A percentile compares a stretch with the other conserved stretches of the same genome.
Conservation (phyloP, 2,329 filamentous ascomycete genomes). For the Scedosporium aurantiacum region DNA sequence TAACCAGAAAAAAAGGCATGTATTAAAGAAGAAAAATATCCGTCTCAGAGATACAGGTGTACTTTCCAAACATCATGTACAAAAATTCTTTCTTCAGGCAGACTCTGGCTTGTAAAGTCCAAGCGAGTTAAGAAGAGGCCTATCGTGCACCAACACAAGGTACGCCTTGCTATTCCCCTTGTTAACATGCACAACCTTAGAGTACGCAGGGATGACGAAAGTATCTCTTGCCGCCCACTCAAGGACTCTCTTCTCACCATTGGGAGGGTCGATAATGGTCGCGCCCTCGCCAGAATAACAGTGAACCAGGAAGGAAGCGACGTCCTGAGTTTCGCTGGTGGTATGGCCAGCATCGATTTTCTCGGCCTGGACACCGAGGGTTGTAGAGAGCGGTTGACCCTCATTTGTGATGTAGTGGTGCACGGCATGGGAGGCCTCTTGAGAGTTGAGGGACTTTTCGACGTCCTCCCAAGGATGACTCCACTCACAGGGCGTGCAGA, state of each 20-base stretch:
- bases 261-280: constrained; percentile 24
- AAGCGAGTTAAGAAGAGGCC: constrained; percentile 21
- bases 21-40: too few relatives aligned
- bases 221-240: constrained; percentile 38
- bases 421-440: constrained; percentile 17
- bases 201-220: constrained; percentile 42
- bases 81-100: background rate
- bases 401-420: constrained; percentile 24
- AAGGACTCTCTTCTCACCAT: constrained; percentile 21
- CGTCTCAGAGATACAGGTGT: too few relatives aligned
- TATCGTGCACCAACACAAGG: constrained; percentile 22
- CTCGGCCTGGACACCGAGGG: constrained; percentile 37
- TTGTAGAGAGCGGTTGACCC: constrained; percentile 26
- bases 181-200: constrained; percentile 33
- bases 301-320: constrained; percentile 40
- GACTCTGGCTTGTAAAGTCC: constrained; percentile 13
- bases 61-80: background rate
- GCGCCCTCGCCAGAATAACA: constrained; percentile 35
- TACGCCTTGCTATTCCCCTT: constrained; percentile 19
- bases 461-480: constrained; percentile 34
- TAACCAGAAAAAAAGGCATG: too few relatives aligned
- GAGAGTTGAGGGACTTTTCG: constrained; percentile 24
- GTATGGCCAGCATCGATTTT: constrained; percentile 25
- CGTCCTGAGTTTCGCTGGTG: constrained; percentile 29
- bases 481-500: constrained; percentile 25